Base-by-base conservation (phyloP, 768 basidiomycete species). In the Hygrocybe coccinea region DNA sequence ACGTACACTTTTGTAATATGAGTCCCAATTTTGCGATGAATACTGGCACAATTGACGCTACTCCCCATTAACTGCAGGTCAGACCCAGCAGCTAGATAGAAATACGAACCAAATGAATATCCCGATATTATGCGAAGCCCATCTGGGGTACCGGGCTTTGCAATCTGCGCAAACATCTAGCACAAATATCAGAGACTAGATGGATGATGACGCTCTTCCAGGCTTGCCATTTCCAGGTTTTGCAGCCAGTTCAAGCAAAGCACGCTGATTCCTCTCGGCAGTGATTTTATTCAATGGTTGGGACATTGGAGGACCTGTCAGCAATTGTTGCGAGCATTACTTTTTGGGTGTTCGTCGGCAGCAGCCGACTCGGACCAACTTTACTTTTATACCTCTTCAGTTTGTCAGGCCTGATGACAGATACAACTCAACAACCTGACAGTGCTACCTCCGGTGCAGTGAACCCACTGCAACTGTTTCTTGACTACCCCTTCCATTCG, bases 1-100 rank as follows among this genome's bases (percentile, higher is more conserved):
- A 49, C 29, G 67, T 76, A 94, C 91, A 97, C 90, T 83, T 97
- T 94, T 0, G 89, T 84, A 60, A 93, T 78, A 68, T 97, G 95
- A 4, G 91, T 95, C 1, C 95, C 95, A 56, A 97, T 86, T 76
- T 95, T 95, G 52, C 95, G 81, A 74, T 97, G 95, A 50, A 95
- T 83, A 56, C 88, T 87, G 14, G 95, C 95, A 67, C 95, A 97
- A 61, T 81, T 82, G 41, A 92, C 78, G 63, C 93, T 94, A 35
- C 58, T 52, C 12, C 25, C 45, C 24, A 3, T 49, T 19, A 49
- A 46, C 14, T 9, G 3, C 11, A n/a, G 7, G 39, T 49, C 12
- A 4, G 21, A 24, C 45, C 7, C 14, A 21, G 22, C 54, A 29
- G 49, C n/a, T 38, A 21, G 46, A 19, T 29, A 14, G 6, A 5